Evolutionary conservation across 805 yeast genomes (phyloP).

Genomic region (Candida cerambycidarum): DNA sequence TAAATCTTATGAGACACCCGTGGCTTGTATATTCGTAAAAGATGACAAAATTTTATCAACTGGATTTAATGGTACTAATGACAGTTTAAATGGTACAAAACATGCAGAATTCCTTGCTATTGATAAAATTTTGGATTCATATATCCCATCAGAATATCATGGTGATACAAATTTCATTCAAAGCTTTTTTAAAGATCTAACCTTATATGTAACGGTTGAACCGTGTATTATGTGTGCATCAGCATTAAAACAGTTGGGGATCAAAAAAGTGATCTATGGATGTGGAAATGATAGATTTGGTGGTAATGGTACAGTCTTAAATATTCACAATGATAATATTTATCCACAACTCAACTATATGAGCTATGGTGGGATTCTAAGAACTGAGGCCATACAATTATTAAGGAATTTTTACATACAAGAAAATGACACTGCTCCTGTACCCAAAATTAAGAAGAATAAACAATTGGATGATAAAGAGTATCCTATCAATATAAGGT

Average conservation of each 20-base stretch:
- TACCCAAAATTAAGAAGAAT: constrained; percentile 70
- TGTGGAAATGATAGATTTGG: constrained; percentile 96
- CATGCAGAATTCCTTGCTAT: constrained; percentile 94
- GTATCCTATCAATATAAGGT: constrained; percentile 59
- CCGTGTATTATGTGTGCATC: constrained; percentile 99
- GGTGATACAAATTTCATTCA: constrained; percentile 19
- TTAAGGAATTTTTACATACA: constrained; percentile 80
- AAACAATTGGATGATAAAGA: constrained; percentile 55
- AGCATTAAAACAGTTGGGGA: constrained; percentile 77
- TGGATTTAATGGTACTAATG: constrained; percentile 86
- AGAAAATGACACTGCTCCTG: constrained; percentile 85
- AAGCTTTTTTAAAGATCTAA: constrained; percentile 51
- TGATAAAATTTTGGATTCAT: constrained; percentile 11
- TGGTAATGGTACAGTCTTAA: constrained; percentile 87
- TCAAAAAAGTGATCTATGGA: constrained; percentile 77
- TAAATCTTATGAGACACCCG: constrained; percentile 40
- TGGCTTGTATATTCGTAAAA: constrained; percentile 35
- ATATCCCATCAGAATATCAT: constrained; percentile 18
- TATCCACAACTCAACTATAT: constrained; percentile 35
- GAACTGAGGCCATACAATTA: constrained; percentile 80
- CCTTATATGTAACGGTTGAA: constrained; percentile 90
- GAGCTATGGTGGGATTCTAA: constrained; percentile 73
- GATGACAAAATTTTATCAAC: constrained; percentile 56
- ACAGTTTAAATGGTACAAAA: constrained; percentile 78
- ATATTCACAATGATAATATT: constrained; percentile 31